Percentiles rank a stretch among this genome's conserved stretches.
Evolutionary conservation across 345 rosid species (phyloP).

Genomic region (Leavenworthia alabamica): DNA sequence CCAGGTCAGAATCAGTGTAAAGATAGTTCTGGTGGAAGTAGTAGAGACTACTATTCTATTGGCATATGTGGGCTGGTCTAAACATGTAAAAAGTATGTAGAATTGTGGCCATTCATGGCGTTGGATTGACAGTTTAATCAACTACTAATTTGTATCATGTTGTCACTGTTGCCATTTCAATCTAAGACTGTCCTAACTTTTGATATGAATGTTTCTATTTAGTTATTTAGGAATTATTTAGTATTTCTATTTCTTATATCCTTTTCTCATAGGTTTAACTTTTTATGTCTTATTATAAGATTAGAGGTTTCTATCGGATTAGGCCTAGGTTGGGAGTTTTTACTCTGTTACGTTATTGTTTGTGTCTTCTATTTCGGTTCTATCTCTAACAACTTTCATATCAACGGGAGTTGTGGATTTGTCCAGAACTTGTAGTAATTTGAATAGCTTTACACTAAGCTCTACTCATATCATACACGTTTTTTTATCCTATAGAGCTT

Average conservation of each 20-base stretch:
- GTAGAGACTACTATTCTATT: background rate
- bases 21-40: background rate
- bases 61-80: conserved; percentile 7
- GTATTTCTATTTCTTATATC: too few relatives aligned
- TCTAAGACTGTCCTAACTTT: background rate
- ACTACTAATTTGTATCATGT: background rate
- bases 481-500: background rate
- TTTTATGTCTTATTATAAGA: too few relatives aligned
- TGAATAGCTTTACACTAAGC: background rate
- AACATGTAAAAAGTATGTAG: background rate
- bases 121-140: background rate
- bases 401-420: background rate
- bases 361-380: too few relatives aligned
- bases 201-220: too few relatives aligned
- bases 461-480: background rate
- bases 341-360: too few relatives aligned
- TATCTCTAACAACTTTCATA: too few relatives aligned
- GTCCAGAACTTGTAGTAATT: background rate
- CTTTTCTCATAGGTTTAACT: too few relatives aligned
- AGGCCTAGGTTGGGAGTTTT: too few relatives aligned
- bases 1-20: conserved; percentile 57
- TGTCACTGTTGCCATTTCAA: background rate
- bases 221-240: too few relatives aligned
- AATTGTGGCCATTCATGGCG: background rate
- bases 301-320: too few relatives aligned